Conservation (phyloP, 768 basidiomycete species). For the Coprinopsis sp. region DNA sequence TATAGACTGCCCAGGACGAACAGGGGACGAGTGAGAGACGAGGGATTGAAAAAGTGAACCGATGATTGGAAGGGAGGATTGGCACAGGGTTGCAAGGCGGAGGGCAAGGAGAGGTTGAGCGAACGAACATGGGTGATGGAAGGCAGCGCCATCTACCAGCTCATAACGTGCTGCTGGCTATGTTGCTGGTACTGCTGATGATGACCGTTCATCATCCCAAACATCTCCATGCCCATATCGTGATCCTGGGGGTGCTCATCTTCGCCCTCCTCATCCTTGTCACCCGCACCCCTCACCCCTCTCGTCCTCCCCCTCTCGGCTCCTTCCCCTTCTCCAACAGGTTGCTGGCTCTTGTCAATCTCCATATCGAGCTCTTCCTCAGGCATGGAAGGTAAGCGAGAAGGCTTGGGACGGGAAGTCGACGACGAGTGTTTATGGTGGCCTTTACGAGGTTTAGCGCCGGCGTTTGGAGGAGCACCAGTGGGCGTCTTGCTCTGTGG, state of each 20-base stretch:
- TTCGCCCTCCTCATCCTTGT: neutral
- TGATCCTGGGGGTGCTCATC: conserved; percentile 11
- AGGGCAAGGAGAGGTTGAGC: no score
- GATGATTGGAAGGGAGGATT: no score
- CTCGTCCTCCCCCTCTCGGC: conserved; percentile 20
- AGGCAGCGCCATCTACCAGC: neutral
- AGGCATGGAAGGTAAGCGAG: conserved; percentile 11
- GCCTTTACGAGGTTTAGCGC: conserved; percentile 17
- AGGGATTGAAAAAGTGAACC: no score
- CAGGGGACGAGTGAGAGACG: no score
- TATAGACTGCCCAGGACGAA: no score
- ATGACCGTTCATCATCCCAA: conserved; percentile 7
- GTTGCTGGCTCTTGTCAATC: conserved; percentile 2
- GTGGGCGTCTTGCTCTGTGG: conserved; percentile 9
- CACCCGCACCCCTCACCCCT: conserved; percentile 13
- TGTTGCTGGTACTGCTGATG: neutral
- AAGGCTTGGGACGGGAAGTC: neutral
- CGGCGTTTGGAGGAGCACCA: conserved; percentile 28
- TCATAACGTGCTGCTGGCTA: neutral
- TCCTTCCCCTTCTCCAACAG: conserved; percentile 5
- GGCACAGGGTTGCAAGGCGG: no score
- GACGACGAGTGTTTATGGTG: conserved; percentile 7
- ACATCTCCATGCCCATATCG: conserved; percentile 9
- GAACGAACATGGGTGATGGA: neutral
- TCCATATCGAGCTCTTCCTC: conserved; percentile 19